Evolutionary conservation across 805 yeast genomes (phyloP).

Genomic region (Ogataea zsoltii): DNA sequence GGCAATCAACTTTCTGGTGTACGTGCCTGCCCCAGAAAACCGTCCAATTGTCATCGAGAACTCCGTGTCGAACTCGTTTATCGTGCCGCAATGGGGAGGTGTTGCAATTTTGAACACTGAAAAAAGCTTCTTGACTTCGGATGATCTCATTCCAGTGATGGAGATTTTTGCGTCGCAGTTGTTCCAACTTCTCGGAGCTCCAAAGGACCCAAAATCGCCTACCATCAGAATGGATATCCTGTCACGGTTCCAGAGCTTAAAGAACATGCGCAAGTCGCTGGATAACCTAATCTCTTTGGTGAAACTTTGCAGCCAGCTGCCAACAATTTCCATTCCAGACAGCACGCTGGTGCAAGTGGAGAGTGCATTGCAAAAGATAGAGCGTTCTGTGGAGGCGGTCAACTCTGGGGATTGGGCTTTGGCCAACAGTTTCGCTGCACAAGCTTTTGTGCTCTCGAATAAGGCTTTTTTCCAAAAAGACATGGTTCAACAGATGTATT

Average conservation of each 20-base stretch:
- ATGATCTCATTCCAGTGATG: conserved; percentile 56
- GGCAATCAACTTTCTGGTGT: conserved; percentile 66
- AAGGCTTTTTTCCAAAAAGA: conserved; percentile 89
- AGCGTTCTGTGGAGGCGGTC: conserved; percentile 37
- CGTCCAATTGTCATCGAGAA: conserved; percentile 52
- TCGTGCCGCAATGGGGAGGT: conserved; percentile 93
- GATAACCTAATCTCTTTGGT: conserved; percentile 73
- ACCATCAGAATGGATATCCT: conserved; percentile 64
- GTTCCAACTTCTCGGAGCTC: conserved; percentile 70
- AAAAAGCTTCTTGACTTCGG: conserved; percentile 34
- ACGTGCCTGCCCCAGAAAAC: conserved; percentile 53
- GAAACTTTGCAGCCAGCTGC: conserved; percentile 65
- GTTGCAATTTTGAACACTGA: conserved; percentile 50
- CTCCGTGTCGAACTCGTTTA: conserved; percentile 54
- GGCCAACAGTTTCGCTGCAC: conserved; percentile 43
- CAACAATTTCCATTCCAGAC: conserved; percentile 82
- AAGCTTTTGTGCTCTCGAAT: conserved; percentile 62
- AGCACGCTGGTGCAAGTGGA: conserved; percentile 61
- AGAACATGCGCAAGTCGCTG: conserved; percentile 61
- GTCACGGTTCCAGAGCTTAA: conserved; percentile 56
- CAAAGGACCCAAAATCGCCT: conserved; percentile 57
- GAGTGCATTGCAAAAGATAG: conserved; percentile 46
- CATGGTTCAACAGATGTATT: conserved; percentile 93
- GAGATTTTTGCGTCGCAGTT: conserved; percentile 75
- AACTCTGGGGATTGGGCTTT: conserved; percentile 36